Conservation (phyloP, 2,329 filamentous ascomycete species). For the Verticillium tricorpus region DNA sequence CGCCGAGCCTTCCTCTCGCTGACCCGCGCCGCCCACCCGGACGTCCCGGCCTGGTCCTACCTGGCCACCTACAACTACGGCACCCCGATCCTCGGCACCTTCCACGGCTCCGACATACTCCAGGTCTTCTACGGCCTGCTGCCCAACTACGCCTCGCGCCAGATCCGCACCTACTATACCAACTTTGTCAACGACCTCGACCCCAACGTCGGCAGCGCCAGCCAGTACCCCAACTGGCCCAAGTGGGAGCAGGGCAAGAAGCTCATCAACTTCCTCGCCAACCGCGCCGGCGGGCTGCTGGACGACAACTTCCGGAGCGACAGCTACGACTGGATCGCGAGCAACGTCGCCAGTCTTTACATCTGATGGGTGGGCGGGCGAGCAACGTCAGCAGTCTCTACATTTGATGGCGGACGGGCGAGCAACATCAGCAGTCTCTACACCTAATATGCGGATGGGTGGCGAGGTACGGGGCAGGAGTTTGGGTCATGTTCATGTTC, state of each 20-base stretch:
- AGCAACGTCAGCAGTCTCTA: not conserved
- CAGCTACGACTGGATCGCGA: constrained; percentile 15
- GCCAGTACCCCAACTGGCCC: constrained; percentile 32
- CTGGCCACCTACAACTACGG: constrained; percentile 68
- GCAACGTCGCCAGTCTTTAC: constrained; percentile 12
- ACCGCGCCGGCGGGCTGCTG: constrained; percentile 22
- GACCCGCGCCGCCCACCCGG: constrained; percentile 41
- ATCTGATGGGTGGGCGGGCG: not conserved
- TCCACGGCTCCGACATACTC: constrained; percentile 67
- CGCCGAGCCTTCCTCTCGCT: constrained; percentile 58
- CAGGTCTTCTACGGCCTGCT: constrained; percentile 64
- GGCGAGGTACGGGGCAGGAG: too few relatives aligned
- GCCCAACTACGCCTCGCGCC: constrained; percentile 55
- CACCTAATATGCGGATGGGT: not conserved
- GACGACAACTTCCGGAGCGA: constrained; percentile 32
- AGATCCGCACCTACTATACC: constrained; percentile 66
- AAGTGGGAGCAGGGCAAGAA: constrained; percentile 37
- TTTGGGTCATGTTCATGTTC: too few relatives aligned
- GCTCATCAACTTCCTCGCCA: constrained; percentile 42
- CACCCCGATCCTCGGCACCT: constrained; percentile 68
- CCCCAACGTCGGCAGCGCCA: constrained; percentile 54
- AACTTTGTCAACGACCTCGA: constrained; percentile 67
- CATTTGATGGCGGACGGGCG: not conserved
- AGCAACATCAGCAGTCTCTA: constrained; percentile 13
- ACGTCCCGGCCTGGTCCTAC: constrained; percentile 69